Evolutionary conservation across 2,329 filamentous ascomycete species (phyloP), one percentile per base, ranked within the genome.

Genomic region (Neospermospora avenae): DNA sequence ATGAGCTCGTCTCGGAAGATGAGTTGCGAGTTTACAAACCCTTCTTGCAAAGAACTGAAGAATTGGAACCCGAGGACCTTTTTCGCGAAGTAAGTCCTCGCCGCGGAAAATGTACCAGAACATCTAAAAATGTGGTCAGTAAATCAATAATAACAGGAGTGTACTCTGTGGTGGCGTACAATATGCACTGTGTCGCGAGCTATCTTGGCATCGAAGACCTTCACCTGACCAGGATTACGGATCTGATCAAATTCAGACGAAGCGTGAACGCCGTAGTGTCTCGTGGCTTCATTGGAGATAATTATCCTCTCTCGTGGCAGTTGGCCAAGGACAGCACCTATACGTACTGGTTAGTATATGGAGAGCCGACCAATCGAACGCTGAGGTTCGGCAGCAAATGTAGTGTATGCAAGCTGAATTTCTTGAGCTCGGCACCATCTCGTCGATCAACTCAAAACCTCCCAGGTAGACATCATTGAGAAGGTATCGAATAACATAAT

Each of bases 101-200:
- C 65, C 67, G 8, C 52, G 45, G 20, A 59, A 11, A n/a, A 69
- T 68, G 35, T 65, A 69, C 65, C 65, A 69, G 11, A 51, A 63
- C 63, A 68, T 67, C 67, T 68, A 16, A 3, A 24, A 6, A 11
- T 6, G 3, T 5, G 22, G 18, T 39, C 20, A 3, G 16, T 24
- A 11, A 18, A 44, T 20, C n/a, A 44, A n/a, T n/a, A n/a, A n/a
- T n/a, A n/a, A n/a, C n/a, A n/a, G n/a, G n/a, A n/a, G n/a, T n/a
- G n/a, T n/a, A n/a, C n/a, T n/a, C n/a, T n/a, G n/a, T n/a, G n/a
- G n/a, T n/a, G n/a, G n/a, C n/a, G n/a, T n/a, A n/a, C n/a, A n/a
- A 11, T 10, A 2, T n/a, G 1, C 18, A 22, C 6, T 10, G n/a
- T 10, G 18, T n/a, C 2, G n/a, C 13, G 14, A 25, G 20, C 14